Conservation (phyloP, 73 alveolate species). For the Paraurostyla sp. region DNA sequence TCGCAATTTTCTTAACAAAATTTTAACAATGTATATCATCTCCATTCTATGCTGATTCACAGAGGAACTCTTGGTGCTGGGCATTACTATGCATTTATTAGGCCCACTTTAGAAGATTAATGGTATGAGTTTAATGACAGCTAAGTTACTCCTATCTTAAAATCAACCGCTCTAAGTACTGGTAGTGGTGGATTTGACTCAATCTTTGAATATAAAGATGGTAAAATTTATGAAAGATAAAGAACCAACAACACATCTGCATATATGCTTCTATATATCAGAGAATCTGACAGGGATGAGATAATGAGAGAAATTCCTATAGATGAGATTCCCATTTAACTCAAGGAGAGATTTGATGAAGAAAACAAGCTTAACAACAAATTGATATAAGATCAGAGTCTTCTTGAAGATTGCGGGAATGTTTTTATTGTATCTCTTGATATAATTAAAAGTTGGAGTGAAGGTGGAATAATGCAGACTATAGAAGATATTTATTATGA, state of each 20-base stretch:
- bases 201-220: slow-evolving; percentile 34
- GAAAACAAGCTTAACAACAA: slow-evolving; percentile 21
- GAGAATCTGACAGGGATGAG: slow-evolving; percentile 77
- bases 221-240: slow-evolving; percentile 19
- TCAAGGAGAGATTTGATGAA: slow-evolving; percentile 50
- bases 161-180: slow-evolving; percentile 24
- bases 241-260: slow-evolving; percentile 67
- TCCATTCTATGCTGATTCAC: slow-evolving; percentile 95
- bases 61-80: slow-evolving; percentile 94
- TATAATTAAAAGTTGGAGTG: slow-evolving; percentile 45
- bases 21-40: slow-evolving; percentile 74
- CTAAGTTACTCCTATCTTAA: slow-evolving; percentile 24
- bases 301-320: slow-evolving; percentile 49
- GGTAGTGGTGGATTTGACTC: slow-evolving; percentile 70
- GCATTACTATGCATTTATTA: slow-evolving; percentile 90
- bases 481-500: neutral
- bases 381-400: neutral
- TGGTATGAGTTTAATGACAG: slow-evolving; percentile 81
- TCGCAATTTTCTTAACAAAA: neutral
- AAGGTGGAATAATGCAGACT: slow-evolving; percentile 22
- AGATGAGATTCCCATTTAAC: slow-evolving; percentile 32
- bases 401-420: slow-evolving; percentile 19
- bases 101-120: slow-evolving; percentile 49
- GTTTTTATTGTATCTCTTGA: slow-evolving; percentile 9
- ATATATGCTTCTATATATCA: slow-evolving; percentile 83